A percentile compares a stretch with the other conserved stretches of the same genome.
Conservation (phyloP, 768 basidiomycete species). For the Baorangia bicolor region DNA sequence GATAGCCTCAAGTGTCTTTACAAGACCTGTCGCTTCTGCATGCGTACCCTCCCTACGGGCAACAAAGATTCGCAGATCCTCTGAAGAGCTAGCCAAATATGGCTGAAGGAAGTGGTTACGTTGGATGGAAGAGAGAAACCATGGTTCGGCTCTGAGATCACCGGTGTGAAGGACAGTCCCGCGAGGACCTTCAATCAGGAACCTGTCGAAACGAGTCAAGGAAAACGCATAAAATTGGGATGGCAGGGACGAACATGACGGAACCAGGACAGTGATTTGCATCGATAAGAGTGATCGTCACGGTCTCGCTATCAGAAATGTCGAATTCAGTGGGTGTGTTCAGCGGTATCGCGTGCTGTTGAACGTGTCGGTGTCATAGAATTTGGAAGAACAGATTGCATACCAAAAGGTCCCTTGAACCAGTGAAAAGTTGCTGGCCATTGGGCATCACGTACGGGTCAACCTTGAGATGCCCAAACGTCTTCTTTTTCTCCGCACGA, state of each 20-base stretch:
- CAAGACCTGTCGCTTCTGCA: conserved; percentile 25
- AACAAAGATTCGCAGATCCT: conserved; percentile 25
- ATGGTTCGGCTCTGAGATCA: conserved; percentile 86
- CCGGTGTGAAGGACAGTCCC: conserved; percentile 88
- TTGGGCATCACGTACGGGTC: conserved; percentile 46
- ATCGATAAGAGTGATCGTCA: conserved; percentile 78
- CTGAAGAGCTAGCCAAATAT: conserved; percentile 49
- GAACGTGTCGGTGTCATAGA: neutral
- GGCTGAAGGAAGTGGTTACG: conserved; percentile 72
- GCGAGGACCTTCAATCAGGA: conserved; percentile 68
- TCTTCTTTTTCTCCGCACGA: conserved; percentile 37
- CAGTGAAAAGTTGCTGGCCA: conserved; percentile 47
- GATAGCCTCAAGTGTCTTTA: conserved; percentile 67
- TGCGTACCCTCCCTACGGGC: conserved; percentile 25
- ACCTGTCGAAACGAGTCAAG: conserved; percentile 49
- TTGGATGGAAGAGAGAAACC: conserved; percentile 65
- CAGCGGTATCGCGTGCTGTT: conserved; percentile 56
- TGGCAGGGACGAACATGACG: conserved; percentile 63
- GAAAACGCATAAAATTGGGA: neutral
- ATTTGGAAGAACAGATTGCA: neutral
- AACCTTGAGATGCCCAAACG: conserved; percentile 68
- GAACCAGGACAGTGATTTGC: conserved; percentile 97
- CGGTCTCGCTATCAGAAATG: conserved; percentile 52
- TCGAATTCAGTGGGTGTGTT: conserved; percentile 64
- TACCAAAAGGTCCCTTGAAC: conserved; percentile 58